Evolutionary conservation across 306 rosid genomes (phyloP), one percentile per base, ranked within the genome.

Genomic region (Echinosophora koreensis): DNA sequence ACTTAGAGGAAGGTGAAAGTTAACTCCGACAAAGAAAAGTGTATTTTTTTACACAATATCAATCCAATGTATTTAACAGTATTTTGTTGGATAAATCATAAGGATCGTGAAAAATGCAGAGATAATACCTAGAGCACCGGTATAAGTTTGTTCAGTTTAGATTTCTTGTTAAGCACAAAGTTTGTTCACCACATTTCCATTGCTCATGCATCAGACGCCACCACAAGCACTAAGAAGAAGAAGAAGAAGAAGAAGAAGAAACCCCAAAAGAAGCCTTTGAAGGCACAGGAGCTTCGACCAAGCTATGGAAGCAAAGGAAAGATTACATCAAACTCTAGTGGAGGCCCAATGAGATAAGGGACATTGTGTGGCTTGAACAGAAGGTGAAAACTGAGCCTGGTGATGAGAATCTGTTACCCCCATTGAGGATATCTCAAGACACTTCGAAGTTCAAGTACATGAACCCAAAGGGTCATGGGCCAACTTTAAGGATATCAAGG

Each of bases 311-410:
- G 28, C 82, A 83, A 18, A 78, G 98, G 27, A 93, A 93, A 65
- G 85, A 85, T 66, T 89, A 91, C 87, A 78, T 93, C 46, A 91
- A 89, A 79, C 84, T 82, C 0, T 93, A 93, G 97, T 93, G 95
- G 90, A 84, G 66, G 60, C 87, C 90, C 0, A 52, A 74, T 3
- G 63, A 86, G 60, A 93, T 85, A 90, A 60, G 93, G 5, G 98
- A 93, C 27, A 66, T 78, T 2, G 90, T 88, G 13, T 91, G 98
- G 98, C 13, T 89, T 0, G 97, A 91, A 14, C 73, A 84, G 34
- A 46, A 71, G 0, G 90, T 89, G 12, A 78, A 82, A 58, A 30
- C 55, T 6, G 78, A 85, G 0, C 3, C 39, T 0, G 27, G 18
- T 0, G 87, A 89, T 52, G 71, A 67, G 1, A 14, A 35, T 6